A percentile compares a stretch with the other conserved stretches of the same genome.
phyloP scores from a whole-genome alignment of 2,329 filamentous ascomycete species.

The Talaromyces sp. region DNA sequence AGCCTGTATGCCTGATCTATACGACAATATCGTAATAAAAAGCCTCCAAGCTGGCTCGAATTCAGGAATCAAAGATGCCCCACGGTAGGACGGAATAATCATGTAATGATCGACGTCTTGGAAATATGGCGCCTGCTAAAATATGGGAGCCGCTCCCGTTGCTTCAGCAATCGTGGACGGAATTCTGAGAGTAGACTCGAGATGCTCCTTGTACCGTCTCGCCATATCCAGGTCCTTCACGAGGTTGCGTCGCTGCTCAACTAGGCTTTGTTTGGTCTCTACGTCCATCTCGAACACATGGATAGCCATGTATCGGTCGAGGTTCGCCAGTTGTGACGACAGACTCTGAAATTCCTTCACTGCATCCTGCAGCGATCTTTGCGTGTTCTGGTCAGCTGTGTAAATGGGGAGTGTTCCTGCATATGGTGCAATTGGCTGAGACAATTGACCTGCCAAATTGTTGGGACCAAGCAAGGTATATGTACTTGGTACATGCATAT shows the following conservation, averaged over 20 bases:
- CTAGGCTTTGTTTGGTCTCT: conserved; percentile 31
- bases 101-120: background rate
- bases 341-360: conserved; percentile 29
- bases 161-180: background rate
- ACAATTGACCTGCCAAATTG: background rate
- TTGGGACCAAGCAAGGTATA: conserved; percentile 14
- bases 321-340: conserved; percentile 31
- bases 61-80: background rate
- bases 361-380: conserved; percentile 29
- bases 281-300: conserved; percentile 36
- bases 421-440: conserved; percentile 12
- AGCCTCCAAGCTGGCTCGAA: background rate
- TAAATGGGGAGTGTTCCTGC: conserved; percentile 12
- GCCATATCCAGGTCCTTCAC: conserved; percentile 37
- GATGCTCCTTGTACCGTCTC: conserved; percentile 35
- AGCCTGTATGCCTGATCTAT: background rate
- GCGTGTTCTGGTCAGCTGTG: conserved; percentile 19
- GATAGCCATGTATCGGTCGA: conserved; percentile 40
- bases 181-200: conserved; percentile 26
- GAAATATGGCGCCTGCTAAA: background rate
- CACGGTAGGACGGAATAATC: background rate
- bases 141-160: background rate
- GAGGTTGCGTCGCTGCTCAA: conserved; percentile 36
- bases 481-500: conserved; percentile 2
- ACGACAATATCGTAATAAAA: background rate